These are phyloP conservation scores for Auricularia sp. DNA, from an alignment of 768 basidiomycete genomes.

Conservation along the genomic window DNA sequence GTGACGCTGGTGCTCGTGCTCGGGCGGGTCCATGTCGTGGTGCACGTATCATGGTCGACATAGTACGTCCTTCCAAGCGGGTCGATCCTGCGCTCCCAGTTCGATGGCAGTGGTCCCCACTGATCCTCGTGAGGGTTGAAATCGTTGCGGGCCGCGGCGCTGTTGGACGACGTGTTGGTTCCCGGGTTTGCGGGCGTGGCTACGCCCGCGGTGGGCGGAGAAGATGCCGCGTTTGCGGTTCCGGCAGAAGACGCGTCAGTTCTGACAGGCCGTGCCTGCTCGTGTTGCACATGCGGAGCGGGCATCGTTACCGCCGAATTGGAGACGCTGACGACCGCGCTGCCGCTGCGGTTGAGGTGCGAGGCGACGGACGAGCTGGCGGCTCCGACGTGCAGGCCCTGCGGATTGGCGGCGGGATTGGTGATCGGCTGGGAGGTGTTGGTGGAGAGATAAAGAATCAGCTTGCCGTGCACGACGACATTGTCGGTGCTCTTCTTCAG, in stretches of 20 bases:
- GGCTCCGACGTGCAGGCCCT: not conserved
- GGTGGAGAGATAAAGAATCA: conserved; percentile 93
- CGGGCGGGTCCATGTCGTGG: conserved; percentile 96
- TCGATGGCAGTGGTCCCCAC: conserved; percentile 77
- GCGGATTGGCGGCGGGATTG: conserved; percentile 45
- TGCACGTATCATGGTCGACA: conserved; percentile 96
- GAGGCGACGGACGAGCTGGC: not conserved
- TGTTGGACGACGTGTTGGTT: conserved; percentile 14
- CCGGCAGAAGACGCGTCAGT: conserved; percentile 3
- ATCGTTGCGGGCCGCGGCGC: conserved; percentile 36
- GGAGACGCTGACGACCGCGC: not conserved
- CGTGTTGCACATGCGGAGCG: not conserved
- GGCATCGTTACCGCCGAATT: not conserved
- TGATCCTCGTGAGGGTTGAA: conserved; percentile 96
- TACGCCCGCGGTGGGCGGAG: conserved; percentile 14
- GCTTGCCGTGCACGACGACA: conserved; percentile 92
- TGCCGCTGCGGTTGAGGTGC: not conserved
- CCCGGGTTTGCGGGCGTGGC: conserved; percentile 11
- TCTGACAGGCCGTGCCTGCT: not conserved
- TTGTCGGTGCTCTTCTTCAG: conserved; percentile 99
- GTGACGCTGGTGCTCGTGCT: conserved; percentile 69
- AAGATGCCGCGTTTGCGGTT: conserved; percentile 1
- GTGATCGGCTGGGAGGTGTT: conserved; percentile 76
- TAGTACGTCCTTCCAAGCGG: conserved; percentile 95
- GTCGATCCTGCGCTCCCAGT: conserved; percentile 97